These are phyloP conservation scores for Daldinia eschscholtzii DNA, from an alignment of 2,329 filamentous ascomycete genomes.

Conservation along the genomic window DNA sequence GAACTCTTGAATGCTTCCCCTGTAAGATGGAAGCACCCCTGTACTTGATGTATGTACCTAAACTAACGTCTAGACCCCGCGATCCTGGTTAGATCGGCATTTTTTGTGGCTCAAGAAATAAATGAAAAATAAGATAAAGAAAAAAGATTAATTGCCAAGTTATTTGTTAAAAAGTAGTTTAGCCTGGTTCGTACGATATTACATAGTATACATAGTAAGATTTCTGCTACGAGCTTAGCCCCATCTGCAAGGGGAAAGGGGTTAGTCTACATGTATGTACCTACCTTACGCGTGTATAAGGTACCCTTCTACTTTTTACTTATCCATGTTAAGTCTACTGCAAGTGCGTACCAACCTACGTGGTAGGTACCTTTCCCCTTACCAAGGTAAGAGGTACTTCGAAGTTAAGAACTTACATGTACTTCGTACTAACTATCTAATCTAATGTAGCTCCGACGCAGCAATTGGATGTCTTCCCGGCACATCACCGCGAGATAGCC, in stretches of 20 bases:
- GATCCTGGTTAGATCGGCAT: constrained; percentile 37
- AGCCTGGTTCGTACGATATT: not conserved
- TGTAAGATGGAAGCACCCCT: constrained; percentile 4
- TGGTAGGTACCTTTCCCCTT: too few species aligned
- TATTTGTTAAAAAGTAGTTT: not conserved
- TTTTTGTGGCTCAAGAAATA: constrained; percentile 19
- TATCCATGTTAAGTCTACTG: not conserved
- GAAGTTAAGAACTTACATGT: not conserved
- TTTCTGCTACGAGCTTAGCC: constrained; percentile 10
- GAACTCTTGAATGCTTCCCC: constrained; percentile 10
- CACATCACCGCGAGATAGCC: constrained; percentile 21
- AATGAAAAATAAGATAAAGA: not conserved
- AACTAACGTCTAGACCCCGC: constrained; percentile 23
- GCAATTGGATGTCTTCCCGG: constrained; percentile 10
- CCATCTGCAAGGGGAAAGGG: constrained; percentile 35
- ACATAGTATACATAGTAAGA: too few species aligned
- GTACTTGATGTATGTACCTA: constrained; percentile 1
- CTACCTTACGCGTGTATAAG: not conserved
- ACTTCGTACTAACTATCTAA: not conserved
- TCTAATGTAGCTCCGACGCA: not conserved
- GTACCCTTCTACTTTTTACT: not conserved
- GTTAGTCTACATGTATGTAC: not conserved
- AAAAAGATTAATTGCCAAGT: not conserved
- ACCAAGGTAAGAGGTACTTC: too few species aligned
- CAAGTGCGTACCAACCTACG: too few species aligned